A percentile compares a stretch with the other conserved stretches of the same genome.
phyloP scores from a whole-genome alignment of 2,329 filamentous ascomycete species.

The Ophiognomonia clavigignenti-juglandacearum region DNA sequence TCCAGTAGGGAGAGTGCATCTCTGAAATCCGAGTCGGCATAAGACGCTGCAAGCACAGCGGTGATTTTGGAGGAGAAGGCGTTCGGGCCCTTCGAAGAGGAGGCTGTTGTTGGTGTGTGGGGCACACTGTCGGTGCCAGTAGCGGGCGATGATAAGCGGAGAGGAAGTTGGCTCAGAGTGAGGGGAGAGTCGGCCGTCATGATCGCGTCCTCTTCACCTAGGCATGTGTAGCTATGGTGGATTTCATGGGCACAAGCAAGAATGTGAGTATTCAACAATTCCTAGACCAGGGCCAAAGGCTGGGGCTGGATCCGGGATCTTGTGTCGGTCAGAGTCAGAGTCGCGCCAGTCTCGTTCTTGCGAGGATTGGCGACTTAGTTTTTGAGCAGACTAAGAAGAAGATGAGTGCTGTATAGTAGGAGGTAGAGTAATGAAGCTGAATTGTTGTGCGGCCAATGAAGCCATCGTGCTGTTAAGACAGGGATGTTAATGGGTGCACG shows the following conservation, averaged over 20 bases:
- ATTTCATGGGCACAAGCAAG: background rate
- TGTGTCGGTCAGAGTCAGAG: too few species aligned
- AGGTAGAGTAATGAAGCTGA: too few species aligned
- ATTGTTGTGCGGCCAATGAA: too few species aligned
- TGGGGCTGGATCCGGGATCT: too few species aligned
- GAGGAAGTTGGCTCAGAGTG: conserved; percentile 18
- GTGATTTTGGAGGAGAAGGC: conserved; percentile 79
- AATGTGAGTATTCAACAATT: too few species aligned
- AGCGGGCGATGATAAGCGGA: conserved; percentile 3
- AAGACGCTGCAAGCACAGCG: conserved; percentile 82
- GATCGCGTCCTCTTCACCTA: background rate
- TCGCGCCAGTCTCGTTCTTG: too few species aligned
- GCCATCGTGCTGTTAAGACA: too few species aligned
- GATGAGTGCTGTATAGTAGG: too few species aligned
- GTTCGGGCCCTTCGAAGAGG: conserved; percentile 43
- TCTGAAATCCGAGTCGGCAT: conserved; percentile 86
- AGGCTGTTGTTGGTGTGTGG: conserved; percentile 24
- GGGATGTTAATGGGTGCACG: background rate
- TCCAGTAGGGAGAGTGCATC: conserved; percentile 79
- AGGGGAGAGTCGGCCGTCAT: conserved; percentile 15
- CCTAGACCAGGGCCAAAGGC: too few species aligned
- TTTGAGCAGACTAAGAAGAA: too few species aligned
- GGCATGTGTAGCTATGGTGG: background rate
- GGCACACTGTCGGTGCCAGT: conserved; percentile 22
- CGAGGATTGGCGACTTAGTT: too few species aligned